Percentiles rank a stretch among this genome's conserved stretches.
Conservation (phyloP, 805 yeast genomes). For the Starmerella gropengiesseri region DNA sequence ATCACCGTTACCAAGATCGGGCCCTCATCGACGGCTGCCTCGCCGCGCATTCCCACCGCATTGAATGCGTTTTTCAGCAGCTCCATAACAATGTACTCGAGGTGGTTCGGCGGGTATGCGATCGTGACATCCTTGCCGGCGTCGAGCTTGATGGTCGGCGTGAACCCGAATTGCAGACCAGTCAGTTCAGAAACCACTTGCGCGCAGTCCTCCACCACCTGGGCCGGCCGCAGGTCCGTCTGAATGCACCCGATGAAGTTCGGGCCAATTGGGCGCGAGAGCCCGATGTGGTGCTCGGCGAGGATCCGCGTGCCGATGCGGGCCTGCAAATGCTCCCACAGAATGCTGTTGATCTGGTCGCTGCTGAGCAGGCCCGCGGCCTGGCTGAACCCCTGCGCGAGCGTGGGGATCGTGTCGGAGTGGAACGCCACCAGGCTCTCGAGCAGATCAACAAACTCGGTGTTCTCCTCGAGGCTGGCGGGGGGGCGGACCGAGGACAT, state of each 20-base stretch:
- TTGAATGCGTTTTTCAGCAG: conserved; percentile 76
- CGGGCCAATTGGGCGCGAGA: conserved; percentile 39
- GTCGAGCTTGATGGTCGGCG: conserved; percentile 50
- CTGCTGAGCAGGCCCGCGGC: conserved; percentile 36
- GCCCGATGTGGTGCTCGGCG: conserved; percentile 71
- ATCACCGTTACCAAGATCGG: conserved; percentile 44
- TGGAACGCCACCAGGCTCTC: conserved; percentile 59
- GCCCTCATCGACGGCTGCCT: conserved; percentile 35
- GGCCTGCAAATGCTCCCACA: conserved; percentile 69
- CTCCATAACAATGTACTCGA: conserved; percentile 82
- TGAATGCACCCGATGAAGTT: conserved; percentile 58
- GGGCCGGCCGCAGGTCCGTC: conserved; percentile 51
- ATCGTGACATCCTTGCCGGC: conserved; percentile 47
- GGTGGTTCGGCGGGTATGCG: conserved; percentile 77
- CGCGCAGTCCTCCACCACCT: conserved; percentile 51
- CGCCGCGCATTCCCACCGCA: conserved; percentile 57
- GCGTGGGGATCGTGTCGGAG: conserved; percentile 68
- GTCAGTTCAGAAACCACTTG: conserved; percentile 76
- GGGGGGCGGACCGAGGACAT: conserved; percentile 37
- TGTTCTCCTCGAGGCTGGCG: conserved; percentile 43
- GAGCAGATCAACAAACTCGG: conserved; percentile 42
- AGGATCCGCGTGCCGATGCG: conserved; percentile 77
- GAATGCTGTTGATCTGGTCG: conserved; percentile 46
- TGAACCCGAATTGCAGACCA: conserved; percentile 68
- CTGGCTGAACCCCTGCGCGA: conserved; percentile 76